phyloP scores from a whole-genome alignment of 495 filamentous ascomycete genomes.

The Neurospora terricola region DNA sequence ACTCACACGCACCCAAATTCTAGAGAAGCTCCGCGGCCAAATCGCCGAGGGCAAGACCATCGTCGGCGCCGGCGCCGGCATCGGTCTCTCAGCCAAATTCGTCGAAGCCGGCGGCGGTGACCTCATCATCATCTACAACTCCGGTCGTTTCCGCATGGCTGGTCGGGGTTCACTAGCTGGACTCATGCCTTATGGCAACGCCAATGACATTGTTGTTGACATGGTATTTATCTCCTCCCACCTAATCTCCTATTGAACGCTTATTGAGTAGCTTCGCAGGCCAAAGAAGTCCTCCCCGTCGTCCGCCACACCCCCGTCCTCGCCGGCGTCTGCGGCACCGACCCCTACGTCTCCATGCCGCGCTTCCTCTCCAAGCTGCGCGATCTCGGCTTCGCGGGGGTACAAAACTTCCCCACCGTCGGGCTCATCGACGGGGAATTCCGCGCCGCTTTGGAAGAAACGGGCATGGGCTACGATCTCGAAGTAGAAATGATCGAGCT shows the following conservation, averaged over 20 bases:
- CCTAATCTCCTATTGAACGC: too few relatives aligned
- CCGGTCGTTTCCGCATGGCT: slow-evolving; percentile 64
- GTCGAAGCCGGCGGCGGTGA: slow-evolving; percentile 57
- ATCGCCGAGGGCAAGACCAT: slow-evolving; percentile 46
- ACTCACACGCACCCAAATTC: slow-evolving; percentile 44
- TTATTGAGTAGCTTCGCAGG: too few relatives aligned
- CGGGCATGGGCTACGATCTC: slow-evolving; percentile 53
- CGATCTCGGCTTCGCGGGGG: slow-evolving; percentile 51
- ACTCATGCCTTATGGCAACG: slow-evolving; percentile 63
- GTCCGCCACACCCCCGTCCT: slow-evolving; percentile 52
- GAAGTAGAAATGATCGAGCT: slow-evolving; percentile 56
- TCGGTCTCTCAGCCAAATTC: slow-evolving; percentile 61
- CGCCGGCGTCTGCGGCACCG: slow-evolving; percentile 57
- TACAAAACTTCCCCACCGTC: slow-evolving; percentile 68
- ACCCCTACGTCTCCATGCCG: slow-evolving; percentile 51
- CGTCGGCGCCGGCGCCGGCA: slow-evolving; percentile 62
- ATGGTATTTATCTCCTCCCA: too few relatives aligned
- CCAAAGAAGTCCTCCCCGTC: slow-evolving; percentile 49
- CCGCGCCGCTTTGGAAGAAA: slow-evolving; percentile 56
- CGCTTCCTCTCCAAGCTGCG: slow-evolving; percentile 47
- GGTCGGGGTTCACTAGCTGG: slow-evolving; percentile 60
- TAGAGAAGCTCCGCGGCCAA: slow-evolving; percentile 41
- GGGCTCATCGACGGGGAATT: slow-evolving; percentile 61
- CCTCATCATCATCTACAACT: slow-evolving; percentile 65
- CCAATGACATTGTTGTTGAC: slow-evolving; percentile 57